Base-by-base conservation (phyloP, 2,329 filamentous ascomycete genomes). In the Exserohilum rostratum region DNA sequence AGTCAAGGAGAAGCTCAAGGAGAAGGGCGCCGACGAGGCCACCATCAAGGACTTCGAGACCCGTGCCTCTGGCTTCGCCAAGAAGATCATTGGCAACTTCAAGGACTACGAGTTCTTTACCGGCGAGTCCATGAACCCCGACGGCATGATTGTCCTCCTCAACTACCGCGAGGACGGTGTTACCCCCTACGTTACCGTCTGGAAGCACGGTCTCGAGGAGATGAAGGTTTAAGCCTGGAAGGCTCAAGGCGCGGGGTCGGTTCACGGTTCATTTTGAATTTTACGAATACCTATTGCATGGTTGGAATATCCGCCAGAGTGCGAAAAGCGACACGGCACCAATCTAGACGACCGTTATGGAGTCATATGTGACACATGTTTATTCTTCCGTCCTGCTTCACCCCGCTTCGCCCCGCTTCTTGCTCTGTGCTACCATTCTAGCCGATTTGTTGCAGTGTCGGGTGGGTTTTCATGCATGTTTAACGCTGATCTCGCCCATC, bases 81-180 rank as follows among this genome's bases (percentile, higher is more conserved):
- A 96, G 85, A 88, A 91, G 83, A 83, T 96, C 65, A 82, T 89
- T 56, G 80, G 75, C 77, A 93, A 91, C 82, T 96, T 96, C 85
- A 93, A 96, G 83, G 91, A 98, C 83, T 96, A 89, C 78, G 93
- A 98, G 79, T 93, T 97, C 80, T 90, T 90, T 80, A 91, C 90
- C 70, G 93, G 93, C 81, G 88, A 95, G 84, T 89, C 87, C 70
- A 96, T 96, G 91, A 86, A 96, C 80, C 88, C 90, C 70, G 90
- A 96, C 73, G 93, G 89, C 83, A 96, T 97, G 95, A 83, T 96
- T 70, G 83, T 93, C 65, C 90, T 97, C 67, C 89, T 97, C 76
- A 96, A 97, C 86, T 99, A 96, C 87, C 93, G 95, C 71, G 93
- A 96, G 78, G 95, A 98, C 71, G 95, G 95, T 78, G 78, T 89